Evolutionary conservation across 768 basidiomycete genomes (phyloP), one percentile per base, ranked within the genome.

Genomic region (Mycena capillaripes): DNA sequence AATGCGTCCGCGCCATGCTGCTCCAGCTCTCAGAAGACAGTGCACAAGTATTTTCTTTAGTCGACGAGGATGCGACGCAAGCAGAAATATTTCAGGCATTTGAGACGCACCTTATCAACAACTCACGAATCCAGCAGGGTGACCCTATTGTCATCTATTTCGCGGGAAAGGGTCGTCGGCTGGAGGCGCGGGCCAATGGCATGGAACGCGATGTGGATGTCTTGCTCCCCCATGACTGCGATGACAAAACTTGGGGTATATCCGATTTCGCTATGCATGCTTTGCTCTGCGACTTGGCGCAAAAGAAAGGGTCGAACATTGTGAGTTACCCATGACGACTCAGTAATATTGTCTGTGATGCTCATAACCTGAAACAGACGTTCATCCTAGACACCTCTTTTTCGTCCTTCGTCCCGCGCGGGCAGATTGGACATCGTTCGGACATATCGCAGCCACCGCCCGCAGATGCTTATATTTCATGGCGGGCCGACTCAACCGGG

Each of bases 361-460:
- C 23, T 53, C 9, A 44, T 53, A 19, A 0, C 1, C 19, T 48
- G n/a, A 48, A 25, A 11, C 5, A 66, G 64, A 66, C 64, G 6
- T n/a, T 56, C 42, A 57, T 66, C n/a, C 21, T 66, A 3, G 64
- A 66, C 19, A 48, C 64, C 3, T 66, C 38, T 17, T 66, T 66
- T 11, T 44, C 53, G 5, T 32, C n/a, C 8, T 32, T 42, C 8
- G 29, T 32, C 9, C 64, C 53, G 3, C 53, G 53, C 9, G 53
- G 40, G 4, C 34, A 42, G 3, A 17, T 56, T 23, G 12, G 8
- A 5, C 63, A 65, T 65, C 63, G 63, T 19, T 65, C 63, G 11
- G 42, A 63, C 32, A 44, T 21, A 10, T 56, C 34, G 16, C 63
- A 6, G 7, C 25, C 30, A 0, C 36, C 25, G 4, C 32, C 27